Conservation (phyloP, 2,329 filamentous ascomycete genomes). For the Talaromyces marneffei region DNA sequence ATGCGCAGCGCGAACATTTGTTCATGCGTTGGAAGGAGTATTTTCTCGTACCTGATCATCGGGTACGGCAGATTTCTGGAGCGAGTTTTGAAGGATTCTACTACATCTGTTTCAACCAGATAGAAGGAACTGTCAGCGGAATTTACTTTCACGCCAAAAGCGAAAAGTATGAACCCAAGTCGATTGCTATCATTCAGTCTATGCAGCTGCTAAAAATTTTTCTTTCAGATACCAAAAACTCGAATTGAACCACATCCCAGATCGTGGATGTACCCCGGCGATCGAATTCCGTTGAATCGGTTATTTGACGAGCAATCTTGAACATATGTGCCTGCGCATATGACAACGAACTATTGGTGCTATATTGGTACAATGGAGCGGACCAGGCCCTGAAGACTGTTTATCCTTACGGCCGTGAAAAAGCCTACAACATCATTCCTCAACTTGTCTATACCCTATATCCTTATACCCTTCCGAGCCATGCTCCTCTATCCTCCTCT, state of each 20-base stretch:
- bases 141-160: slow-evolving; percentile 98
- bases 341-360: background rate
- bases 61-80: slow-evolving; percentile 81
- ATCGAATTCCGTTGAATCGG: slow-evolving; percentile 73
- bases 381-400: background rate
- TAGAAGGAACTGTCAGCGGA: slow-evolving; percentile 76
- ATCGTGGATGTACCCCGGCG: slow-evolving; percentile 74
- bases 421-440: background rate
- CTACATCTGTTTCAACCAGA: slow-evolving; percentile 97
- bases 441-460: background rate
- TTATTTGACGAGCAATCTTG: background rate
- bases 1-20: slow-evolving; percentile 75
- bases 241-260: slow-evolving; percentile 80
- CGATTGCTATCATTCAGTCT: background rate
- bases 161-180: slow-evolving; percentile 67
- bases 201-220: background rate
- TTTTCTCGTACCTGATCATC: slow-evolving; percentile 91
- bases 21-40: slow-evolving; percentile 99
- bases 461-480: background rate
- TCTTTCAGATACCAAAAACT: slow-evolving; percentile 75
- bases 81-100: slow-evolving; percentile 99
- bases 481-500: background rate
- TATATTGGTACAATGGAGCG: slow-evolving; percentile 1
- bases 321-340: background rate
- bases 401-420: background rate